Evolutionary conservation across 306 rosid species (phyloP).

Genomic region (Clitoria ternatea): DNA sequence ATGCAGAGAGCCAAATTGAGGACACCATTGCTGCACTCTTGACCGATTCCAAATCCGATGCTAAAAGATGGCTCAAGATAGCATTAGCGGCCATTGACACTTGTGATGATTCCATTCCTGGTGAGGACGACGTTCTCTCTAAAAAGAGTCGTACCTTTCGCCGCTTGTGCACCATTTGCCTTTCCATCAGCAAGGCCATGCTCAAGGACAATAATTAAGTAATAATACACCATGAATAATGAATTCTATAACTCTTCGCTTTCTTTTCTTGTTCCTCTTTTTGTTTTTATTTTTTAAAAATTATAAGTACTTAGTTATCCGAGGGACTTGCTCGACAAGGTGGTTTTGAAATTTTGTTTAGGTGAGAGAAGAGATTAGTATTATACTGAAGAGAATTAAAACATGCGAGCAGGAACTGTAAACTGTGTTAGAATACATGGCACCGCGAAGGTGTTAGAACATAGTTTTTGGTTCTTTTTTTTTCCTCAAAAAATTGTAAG

Average conservation of each 20-base stretch:
- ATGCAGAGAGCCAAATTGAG: conserved; percentile 34
- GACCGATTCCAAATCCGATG: background rate
- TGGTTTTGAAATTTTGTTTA: no score
- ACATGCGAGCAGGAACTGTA: no score
- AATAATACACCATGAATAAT: no score
- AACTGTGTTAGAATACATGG: no score
- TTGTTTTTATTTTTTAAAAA: no score
- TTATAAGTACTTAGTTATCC: no score
- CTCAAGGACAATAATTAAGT: no score
- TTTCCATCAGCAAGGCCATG: conserved; percentile 16
- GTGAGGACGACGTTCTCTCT: conserved; percentile 17
- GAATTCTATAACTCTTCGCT: background rate
- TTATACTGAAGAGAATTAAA: no score
- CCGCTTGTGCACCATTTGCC: conserved; percentile 30
- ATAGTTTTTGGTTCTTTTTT: no score
- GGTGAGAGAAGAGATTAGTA: no score
- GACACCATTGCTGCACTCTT: conserved; percentile 11
- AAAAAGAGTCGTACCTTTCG: background rate
- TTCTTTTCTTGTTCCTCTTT: background rate
- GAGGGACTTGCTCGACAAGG: background rate
- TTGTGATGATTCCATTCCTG: conserved; percentile 33
- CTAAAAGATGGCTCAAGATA: conserved; percentile 23
- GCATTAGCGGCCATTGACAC: conserved; percentile 33
- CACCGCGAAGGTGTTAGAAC: no score
- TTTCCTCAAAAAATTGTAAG: no score